Base-by-base conservation (phyloP, 1,139 yeast genomes). In the Yarrowia galli region DNA sequence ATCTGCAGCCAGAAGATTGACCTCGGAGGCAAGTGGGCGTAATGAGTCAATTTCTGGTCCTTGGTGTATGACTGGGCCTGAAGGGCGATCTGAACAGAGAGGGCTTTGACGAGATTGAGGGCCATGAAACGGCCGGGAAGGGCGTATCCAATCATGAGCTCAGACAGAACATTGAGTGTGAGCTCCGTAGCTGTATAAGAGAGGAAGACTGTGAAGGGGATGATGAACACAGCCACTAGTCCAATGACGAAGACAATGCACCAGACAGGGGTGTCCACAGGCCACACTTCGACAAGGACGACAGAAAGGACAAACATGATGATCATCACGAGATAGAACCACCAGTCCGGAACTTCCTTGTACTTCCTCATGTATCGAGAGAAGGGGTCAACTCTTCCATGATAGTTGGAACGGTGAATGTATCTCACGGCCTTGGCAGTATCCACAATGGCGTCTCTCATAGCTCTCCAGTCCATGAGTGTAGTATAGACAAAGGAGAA, bases 41-140 rank as follows among this genome's bases (percentile, higher is more conserved):
- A 86, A 74, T 85, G 88, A 2, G 83, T 88, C 78, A 82, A 72
- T 73, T 86, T 86, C 75, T 84, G 85, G 72, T 85, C 85, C 7
- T 83, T 74, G 65, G 86, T 80, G 75, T 82, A 87, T 74, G 81
- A 80, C 67, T 84, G 84, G 23, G 89, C 89, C 75, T 86, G 89
- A 3, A 83, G 82, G 73, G 84, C 85, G 69, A 85, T 85, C 73
- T 85, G 86, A 72, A 82, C 82, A 38, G 89, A 90, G 70, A 81
- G 81, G 0, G 87, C 85, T 73, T 87, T 87, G 70, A 86, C 78
- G 40, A 84, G 81, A 83, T 84, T 86, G 71, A 86, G 77, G 1
- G 90, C 90, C 64, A 81, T 77, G 54, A 88, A 88, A 69, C 86
- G 85, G 65, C 89, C 89, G 36, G 89, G 90, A 42, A 87, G 71